Conservation (phyloP, 768 basidiomycete species). For the Lactifluus subvellereus region DNA sequence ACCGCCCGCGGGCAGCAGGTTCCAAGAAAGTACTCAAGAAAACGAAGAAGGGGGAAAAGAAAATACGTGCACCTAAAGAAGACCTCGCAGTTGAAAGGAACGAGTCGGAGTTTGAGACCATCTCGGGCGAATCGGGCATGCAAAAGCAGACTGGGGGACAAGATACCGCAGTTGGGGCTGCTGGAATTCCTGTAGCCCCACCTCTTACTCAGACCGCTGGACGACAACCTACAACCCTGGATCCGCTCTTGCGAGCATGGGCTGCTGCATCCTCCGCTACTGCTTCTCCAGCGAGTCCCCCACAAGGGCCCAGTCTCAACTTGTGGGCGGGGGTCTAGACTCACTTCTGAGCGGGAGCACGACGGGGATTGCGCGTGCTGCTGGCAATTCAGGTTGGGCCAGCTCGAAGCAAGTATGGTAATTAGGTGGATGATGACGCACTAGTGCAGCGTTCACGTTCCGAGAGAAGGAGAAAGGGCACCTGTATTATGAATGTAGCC, state of each 20-base stretch:
- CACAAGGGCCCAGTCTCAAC: background rate
- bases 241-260: background rate
- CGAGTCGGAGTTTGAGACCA: background rate
- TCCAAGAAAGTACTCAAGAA: background rate
- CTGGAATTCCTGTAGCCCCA: no score
- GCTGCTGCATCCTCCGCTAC: background rate
- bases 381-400: no score
- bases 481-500: background rate
- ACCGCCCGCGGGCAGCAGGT: background rate
- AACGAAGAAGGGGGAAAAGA: background rate
- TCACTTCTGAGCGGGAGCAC: background rate
- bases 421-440: no score
- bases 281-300: background rate
- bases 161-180: background rate
- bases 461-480: background rate
- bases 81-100: background rate
- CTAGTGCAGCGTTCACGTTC: no score
- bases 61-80: background rate
- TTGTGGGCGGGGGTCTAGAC: background rate
- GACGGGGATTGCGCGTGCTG: no score
- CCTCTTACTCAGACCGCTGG: background rate
- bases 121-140: background rate
- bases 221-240: background rate
- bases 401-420: no score
- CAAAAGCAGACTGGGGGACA: background rate